Conservation (phyloP, 441 rosid species). For the Macaranga tanarius region DNA sequence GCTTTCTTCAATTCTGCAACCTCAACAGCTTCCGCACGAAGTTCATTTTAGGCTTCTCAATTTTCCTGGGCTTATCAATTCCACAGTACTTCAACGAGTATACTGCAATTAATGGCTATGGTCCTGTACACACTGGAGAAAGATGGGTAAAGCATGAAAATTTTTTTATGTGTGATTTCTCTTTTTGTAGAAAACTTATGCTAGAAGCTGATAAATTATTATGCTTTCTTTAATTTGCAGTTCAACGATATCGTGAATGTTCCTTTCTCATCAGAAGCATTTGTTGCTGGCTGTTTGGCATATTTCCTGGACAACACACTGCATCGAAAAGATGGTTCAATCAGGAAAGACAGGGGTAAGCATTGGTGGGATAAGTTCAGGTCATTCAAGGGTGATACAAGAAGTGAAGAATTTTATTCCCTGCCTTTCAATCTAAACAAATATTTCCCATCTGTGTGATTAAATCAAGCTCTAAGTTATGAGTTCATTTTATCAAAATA, state of each 20-base stretch:
- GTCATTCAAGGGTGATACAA: conserved; percentile 62
- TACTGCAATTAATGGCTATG: conserved; percentile 77
- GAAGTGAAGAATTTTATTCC: conserved; percentile 88
- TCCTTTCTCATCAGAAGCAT: conserved; percentile 87
- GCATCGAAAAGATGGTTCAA: conserved; percentile 44
- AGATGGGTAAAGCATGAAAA: conserved; percentile 66
- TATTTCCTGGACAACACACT: conserved; percentile 82
- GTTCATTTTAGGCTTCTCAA: conserved; percentile 83
- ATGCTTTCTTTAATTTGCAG: conserved; percentile 36
- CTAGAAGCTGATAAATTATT: conserved; percentile 5
- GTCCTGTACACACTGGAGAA: conserved; percentile 79
- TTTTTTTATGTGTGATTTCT: neutral
- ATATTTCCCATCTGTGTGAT: conserved; percentile 87
- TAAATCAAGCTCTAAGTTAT: conserved; percentile 6
- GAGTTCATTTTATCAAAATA: conserved; percentile 9
- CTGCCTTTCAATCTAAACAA: conserved; percentile 89
- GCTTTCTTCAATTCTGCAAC: conserved; percentile 92
- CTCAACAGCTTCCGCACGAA: conserved; percentile 82
- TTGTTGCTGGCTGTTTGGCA: conserved; percentile 82
- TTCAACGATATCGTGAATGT: conserved; percentile 90
- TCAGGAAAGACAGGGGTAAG: conserved; percentile 90
- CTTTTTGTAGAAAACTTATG: neutral
- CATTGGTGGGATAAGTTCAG: conserved; percentile 97
- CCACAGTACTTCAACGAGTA: conserved; percentile 96
- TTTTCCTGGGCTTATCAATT: conserved; percentile 85